These are phyloP conservation scores for Naganishia kalamii DNA, from an alignment of 768 basidiomycete genomes.

Conservation along the genomic window DNA sequence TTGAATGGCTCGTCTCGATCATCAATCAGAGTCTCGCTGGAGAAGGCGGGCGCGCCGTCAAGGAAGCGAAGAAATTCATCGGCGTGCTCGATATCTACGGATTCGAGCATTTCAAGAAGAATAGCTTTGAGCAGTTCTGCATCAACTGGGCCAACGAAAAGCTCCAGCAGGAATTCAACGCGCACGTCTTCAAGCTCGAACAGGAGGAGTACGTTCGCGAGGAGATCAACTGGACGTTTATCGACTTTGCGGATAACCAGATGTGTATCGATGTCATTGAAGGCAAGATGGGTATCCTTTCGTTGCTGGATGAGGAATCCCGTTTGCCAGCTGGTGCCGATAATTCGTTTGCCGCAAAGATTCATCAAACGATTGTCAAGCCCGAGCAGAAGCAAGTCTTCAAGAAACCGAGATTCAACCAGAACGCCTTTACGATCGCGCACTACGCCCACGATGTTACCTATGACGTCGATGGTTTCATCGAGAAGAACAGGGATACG, in stretches of 20 bases:
- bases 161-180: constrained; percentile 98
- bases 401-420: constrained; percentile 99
- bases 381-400: constrained; percentile 79
- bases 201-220: constrained; percentile 99
- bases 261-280: constrained; percentile 98
- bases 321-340: constrained; percentile 91
- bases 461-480: constrained; percentile 94
- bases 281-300: constrained; percentile 88
- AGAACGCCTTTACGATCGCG: constrained; percentile 91
- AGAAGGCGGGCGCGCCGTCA: constrained; percentile 67
- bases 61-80: constrained; percentile 93
- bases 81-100: constrained; percentile 98
- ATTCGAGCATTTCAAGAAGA: constrained; percentile 92
- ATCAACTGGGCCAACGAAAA: constrained; percentile 95
- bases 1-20: constrained; percentile 95
- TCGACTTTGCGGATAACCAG: constrained; percentile 98
- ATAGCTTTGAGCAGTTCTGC: constrained; percentile 79
- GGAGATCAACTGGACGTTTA: constrained; percentile 98
- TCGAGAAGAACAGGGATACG: constrained; percentile 98
- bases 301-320: constrained; percentile 94
- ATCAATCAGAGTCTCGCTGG: constrained; percentile 95
- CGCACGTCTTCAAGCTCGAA: constrained; percentile 81
- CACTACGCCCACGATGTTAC: constrained; percentile 98
- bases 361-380: constrained; percentile 75
- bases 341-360: constrained; percentile 83